A percentile compares a stretch with the other conserved stretches of the same genome.
phyloP scores from a whole-genome alignment of 106 monocot species.

The Platanthera guangdongensis region DNA sequence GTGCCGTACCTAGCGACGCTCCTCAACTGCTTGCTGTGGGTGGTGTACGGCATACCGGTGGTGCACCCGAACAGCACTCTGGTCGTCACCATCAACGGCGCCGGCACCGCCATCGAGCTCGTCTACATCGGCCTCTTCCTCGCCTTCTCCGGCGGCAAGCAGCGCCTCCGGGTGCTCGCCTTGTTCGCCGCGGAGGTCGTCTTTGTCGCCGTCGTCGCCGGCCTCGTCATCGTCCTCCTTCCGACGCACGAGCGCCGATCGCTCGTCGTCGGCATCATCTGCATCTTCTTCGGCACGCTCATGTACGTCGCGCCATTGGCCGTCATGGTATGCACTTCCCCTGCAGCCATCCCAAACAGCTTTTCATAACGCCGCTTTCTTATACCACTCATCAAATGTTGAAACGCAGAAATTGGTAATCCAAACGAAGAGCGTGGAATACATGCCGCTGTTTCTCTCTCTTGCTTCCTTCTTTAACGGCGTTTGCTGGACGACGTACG shows the following conservation, averaged over 20 bases:
- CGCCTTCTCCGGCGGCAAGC: background rate
- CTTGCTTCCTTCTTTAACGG: conserved; percentile 10
- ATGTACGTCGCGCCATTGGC: conserved; percentile 14
- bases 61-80: conserved; percentile 19
- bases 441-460: conserved; percentile 5
- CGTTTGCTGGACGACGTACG: conserved; percentile 1
- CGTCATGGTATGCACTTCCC: conserved; percentile 4
- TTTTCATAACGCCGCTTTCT: too few relatives aligned
- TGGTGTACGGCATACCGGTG: conserved; percentile 13
- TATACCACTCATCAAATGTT: background rate
- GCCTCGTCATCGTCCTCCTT: conserved; percentile 8
- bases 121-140: conserved; percentile 11
- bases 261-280: conserved; percentile 4
- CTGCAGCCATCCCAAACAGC: too few relatives aligned
- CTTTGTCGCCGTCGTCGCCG: conserved; percentile 1
- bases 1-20: conserved; percentile 16
- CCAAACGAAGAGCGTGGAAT: conserved; percentile 5
- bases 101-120: conserved; percentile 14
- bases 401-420: conserved; percentile 6
- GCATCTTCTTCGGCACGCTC: conserved; percentile 9
- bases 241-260: conserved; percentile 3
- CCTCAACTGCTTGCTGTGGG: conserved; percentile 21
- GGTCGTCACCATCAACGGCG: conserved; percentile 21
- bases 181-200: background rate
- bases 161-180: conserved; percentile 4